Evolutionary conservation across 352 stramenopile genomes (phyloP).

Genomic region (Phytophthora cryptogea): DNA sequence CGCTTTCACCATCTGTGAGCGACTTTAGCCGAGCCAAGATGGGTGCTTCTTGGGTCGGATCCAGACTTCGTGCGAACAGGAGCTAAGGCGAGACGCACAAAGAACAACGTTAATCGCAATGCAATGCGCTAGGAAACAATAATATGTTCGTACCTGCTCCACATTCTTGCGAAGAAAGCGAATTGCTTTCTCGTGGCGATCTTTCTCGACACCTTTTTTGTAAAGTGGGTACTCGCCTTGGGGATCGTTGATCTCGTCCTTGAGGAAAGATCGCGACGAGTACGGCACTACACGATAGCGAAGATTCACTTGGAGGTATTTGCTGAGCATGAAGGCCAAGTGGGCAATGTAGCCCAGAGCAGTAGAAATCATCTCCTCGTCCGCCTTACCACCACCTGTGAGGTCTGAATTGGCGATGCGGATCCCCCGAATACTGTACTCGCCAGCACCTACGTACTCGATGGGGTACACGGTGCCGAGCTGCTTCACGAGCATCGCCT

Average conservation of each 20-base stretch:
- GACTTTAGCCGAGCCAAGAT: conserved; percentile 71
- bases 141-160: conserved; percentile 67
- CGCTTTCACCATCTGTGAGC: conserved; percentile 67
- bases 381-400: conserved; percentile 48
- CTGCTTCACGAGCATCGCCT: conserved; percentile 81
- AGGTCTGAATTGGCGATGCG: conserved; percentile 77
- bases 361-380: conserved; percentile 87
- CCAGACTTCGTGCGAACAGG: conserved; percentile 73
- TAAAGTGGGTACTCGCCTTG: conserved; percentile 84
- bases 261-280: conserved; percentile 80
- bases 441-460: conserved; percentile 77
- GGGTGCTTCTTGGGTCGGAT: conserved; percentile 64
- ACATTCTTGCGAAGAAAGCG: conserved; percentile 80
- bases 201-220: conserved; percentile 74
- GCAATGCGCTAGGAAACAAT: not conserved
- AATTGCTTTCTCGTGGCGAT: conserved; percentile 80
- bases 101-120: conserved; percentile 13
- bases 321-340: conserved; percentile 89
- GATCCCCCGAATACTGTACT: conserved; percentile 85
- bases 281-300: conserved; percentile 82
- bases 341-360: conserved; percentile 87
- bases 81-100: conserved; percentile 50
- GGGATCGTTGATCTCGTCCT: conserved; percentile 87
- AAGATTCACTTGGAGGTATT: conserved; percentile 87
- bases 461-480: conserved; percentile 83